Evolutionary conservation across 2,329 filamentous ascomycete genomes (phyloP), one percentile per base, ranked within the genome.

Genomic region (Dendryphion nanum): DNA sequence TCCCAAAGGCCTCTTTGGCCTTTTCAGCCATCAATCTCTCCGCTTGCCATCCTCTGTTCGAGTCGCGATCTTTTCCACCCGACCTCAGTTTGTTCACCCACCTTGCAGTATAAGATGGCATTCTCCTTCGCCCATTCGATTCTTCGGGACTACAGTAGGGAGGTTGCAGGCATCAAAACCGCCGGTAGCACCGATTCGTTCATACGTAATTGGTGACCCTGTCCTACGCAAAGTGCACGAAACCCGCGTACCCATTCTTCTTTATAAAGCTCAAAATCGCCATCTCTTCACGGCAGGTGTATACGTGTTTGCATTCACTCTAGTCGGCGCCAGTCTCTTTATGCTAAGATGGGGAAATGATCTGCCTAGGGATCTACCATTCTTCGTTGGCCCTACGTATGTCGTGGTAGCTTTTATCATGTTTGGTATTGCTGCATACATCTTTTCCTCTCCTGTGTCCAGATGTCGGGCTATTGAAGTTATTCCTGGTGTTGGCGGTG

Each of bases 11-110:
- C 45, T 62, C 36, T 42, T 48, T 15, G 45, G 51, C 47, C 48
- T 59, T 45, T 38, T 58, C 28, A 50, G 50, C 40, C 53, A 50
- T 14, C 40, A 55, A 3, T 47, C 53, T 17, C 46, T 65, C 44
- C 58, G 54, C 33, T 47, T 66, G 12, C 60, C 61, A 33, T 55
- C 55, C 21, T 57, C 61, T 18, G 45, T 65, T 45, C 61, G 61
- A 40, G 43, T 53, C 37, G 48, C 54, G 34, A 37, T 63, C n/a
- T 55, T 62, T 36, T 45, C 50, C 37, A 33, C 42, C 33, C 56
- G 53, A 45, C 40, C 50, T 17, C 53, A 57, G n/a, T 42, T 42
- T 38, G 43, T 50, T 32, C 51, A 45, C 19, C 40, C 46, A 8
- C 48, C 43, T 10, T 35, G 37, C 13, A 18, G 37, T 3, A 46